Evolutionary conservation across 2,329 filamentous ascomycete genomes (phyloP).

Genomic region (Penicillium verrucosum): DNA sequence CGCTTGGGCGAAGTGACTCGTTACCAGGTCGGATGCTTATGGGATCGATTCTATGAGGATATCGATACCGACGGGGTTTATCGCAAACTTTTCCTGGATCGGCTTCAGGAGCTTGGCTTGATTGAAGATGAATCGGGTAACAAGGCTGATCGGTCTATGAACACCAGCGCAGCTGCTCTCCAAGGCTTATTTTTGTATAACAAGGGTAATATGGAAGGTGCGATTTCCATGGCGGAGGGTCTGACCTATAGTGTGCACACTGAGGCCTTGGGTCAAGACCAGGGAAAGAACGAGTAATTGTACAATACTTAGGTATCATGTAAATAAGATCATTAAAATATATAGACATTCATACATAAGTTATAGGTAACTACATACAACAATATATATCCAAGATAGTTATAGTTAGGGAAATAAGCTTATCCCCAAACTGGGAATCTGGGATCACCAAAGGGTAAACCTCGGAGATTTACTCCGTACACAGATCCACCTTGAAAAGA

Average conservation of each 20-base stretch:
- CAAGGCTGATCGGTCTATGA: slow-evolving; percentile 46
- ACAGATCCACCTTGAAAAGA: slow-evolving; percentile 5
- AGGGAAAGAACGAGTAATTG: slow-evolving; percentile 14
- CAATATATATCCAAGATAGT: neutral
- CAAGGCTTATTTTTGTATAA: slow-evolving; percentile 95
- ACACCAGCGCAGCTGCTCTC: slow-evolving; percentile 82
- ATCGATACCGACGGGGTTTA: slow-evolving; percentile 63
- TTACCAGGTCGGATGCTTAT: slow-evolving; percentile 81
- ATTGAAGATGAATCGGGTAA: slow-evolving; percentile 57
- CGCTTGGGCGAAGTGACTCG: slow-evolving; percentile 82
- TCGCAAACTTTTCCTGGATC: slow-evolving; percentile 66
- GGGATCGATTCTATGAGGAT: slow-evolving; percentile 92
- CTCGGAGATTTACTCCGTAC: slow-evolving; percentile 13
- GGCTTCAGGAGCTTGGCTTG: slow-evolving; percentile 67
- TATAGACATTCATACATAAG: slow-evolving; percentile 6
- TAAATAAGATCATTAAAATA: slow-evolving; percentile 22
- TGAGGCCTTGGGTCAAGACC: slow-evolving; percentile 23
- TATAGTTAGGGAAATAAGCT: neutral
- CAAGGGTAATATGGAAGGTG: slow-evolving; percentile 84
- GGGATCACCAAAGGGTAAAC: slow-evolving; percentile 15
- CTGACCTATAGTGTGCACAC: slow-evolving; percentile 34
- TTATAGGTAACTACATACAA: too few species aligned
- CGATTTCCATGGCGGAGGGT: slow-evolving; percentile 70
- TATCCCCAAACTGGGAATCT: slow-evolving; percentile 9
- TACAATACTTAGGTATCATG: slow-evolving; percentile 18